Evolutionary conservation across 345 rosid species (phyloP).

Genomic region (Ceriops tagal): DNA sequence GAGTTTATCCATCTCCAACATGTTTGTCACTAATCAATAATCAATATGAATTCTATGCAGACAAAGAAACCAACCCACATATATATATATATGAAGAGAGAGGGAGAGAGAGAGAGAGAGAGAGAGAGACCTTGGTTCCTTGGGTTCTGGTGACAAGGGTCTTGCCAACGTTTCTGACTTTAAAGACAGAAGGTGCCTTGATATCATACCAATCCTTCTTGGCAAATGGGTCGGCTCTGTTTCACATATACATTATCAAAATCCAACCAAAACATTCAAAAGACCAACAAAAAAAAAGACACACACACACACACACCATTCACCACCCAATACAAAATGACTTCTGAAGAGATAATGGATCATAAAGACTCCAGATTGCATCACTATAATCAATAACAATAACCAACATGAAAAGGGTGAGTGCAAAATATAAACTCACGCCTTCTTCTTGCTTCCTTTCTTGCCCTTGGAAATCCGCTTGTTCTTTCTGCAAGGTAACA

Average conservation of each 20-base stretch:
- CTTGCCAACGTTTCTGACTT: constrained; percentile 65
- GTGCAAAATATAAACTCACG: constrained; percentile 39
- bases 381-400: neutral
- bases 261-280: neutral
- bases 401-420: neutral
- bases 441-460: constrained; percentile 97
- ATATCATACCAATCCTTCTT: constrained; percentile 99
- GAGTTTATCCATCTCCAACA: too few species aligned
- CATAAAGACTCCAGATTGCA: neutral
- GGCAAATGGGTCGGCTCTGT: constrained; percentile 81
- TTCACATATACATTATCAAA: neutral
- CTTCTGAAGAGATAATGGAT: neutral
- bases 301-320: neutral
- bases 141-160: constrained; percentile 92
- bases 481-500: constrained; percentile 58
- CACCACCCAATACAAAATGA: neutral
- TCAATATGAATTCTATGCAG: too few species aligned
- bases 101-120: neutral
- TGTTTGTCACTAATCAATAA: too few species aligned
- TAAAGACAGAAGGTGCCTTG: constrained; percentile 84
- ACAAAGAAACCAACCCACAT: too few species aligned
- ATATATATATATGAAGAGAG: neutral
- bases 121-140: constrained; percentile 79
- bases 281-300: neutral
- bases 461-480: constrained; percentile 96